Base-by-base conservation (phyloP, 2,329 filamentous ascomycete species). In the Aspergillus tamarii region DNA sequence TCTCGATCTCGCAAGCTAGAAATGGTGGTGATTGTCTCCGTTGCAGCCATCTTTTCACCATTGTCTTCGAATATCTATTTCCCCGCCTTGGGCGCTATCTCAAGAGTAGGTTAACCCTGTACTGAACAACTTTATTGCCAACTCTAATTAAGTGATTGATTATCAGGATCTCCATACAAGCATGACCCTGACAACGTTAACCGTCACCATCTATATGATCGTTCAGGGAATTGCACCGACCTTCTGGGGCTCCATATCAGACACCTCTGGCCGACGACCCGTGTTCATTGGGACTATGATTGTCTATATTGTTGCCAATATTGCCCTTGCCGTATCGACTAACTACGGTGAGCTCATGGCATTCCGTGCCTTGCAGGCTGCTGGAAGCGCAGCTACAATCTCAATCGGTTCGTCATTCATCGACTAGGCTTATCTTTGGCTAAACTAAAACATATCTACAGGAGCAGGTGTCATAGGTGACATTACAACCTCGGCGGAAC, bases 211-310 rank as follows among this genome's bases (percentile, higher is more conserved):
- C 32, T 86, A 85, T 66, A 81, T 84, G 71, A 76, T 85, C 55
- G 73, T 84, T 4, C 84, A 86, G 71, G 84, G 82, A 7, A 70
- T 85, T 19, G 80, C 82, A 3, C 83, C 84, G 0, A 74, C 79
- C 5, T 74, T 85, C 56, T 85, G 82, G 80, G 82, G 80, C 6
- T 78, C 82, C 0, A 72, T 86, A 11, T 82, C 83, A 0, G 84
- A 86, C 64, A 74, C 75, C 0, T 64, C 80, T 7, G 84, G 84
- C 0, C 78, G 84, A 2, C 77, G 84, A 19, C 73, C 76, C 0
- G 77, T 81, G 16, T 84, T 82, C 61, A 75, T 79, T 12, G 77
- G 76, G 23, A 82, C 81, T 1, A 82, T 86, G 39, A 36, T 75
- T 23, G 78, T 85, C 14, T 85, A 84, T 58, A 77, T 84, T 4